Evolutionary conservation across 306 rosid species (phyloP), one percentile per base, ranked within the genome.

Genomic region (Ziziphus jujuba): DNA sequence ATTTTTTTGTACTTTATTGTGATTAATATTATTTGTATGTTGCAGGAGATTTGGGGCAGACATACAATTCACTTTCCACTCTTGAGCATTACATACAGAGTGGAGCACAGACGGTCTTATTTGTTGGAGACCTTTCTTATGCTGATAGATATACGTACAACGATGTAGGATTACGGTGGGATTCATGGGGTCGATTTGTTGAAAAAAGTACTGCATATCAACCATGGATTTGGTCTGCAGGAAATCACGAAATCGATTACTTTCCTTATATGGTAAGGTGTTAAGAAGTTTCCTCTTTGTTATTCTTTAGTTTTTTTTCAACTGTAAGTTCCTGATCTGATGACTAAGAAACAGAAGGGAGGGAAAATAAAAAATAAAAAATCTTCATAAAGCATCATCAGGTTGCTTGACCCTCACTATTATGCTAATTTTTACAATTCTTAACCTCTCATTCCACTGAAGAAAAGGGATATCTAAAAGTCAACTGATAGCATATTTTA

Each of bases 21-120:
- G 65, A 45, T 20, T 28, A 59, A 68, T 57, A 57, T 55, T 47
- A 55, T 63, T 24, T 68, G 31, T 31, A 57, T 71, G 61, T 76
- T 78, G 74, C 75, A 93, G 98, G 99, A 74, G 99, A 95, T 85
- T 60, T 95, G 95, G 99, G 99, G 50, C 99, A 90, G 82, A 95
- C 99, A 12, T 88, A 77, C 70, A 95, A 95, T 81, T 95, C 99
- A 59, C 88, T 88, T 62, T 88, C 97, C 58, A 95, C 99, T 61
- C 92, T 95, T 72, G 81, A 95, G 58, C 99, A 90, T 74, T 90
- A 87, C 75, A 80, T 88, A 72, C 75, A 85, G 78, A 95, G 96
- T 83, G 89, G 84, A 77, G 99, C 87, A 15, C 83, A 90, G 75
- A 48, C 96, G 59, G 96, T 90, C 49, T 75, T 95, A 72, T 95